Percentiles rank a stretch among this genome's conserved stretches.
These are phyloP conservation scores for Poa pratensis DNA, from an alignment of 176 grass and related monocot genomes.

Conservation along the genomic window DNA sequence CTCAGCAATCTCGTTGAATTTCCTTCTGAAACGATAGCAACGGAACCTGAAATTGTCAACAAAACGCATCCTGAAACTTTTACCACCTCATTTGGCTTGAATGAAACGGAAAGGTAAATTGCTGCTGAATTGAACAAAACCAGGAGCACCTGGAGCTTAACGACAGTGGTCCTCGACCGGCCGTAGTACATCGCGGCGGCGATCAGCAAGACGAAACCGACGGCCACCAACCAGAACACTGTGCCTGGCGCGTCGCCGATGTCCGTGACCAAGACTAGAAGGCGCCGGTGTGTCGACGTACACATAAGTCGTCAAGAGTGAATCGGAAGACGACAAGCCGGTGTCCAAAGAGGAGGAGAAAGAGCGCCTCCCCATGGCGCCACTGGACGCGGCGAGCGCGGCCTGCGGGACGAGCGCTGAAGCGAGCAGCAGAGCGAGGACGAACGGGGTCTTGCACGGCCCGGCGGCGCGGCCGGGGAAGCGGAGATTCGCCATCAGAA, in stretches of 20 bases:
- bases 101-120: neutral
- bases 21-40: conserved; percentile 41
- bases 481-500: neutral
- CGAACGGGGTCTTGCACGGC: neutral
- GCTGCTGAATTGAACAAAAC: neutral
- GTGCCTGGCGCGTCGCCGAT: neutral
- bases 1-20: conserved; percentile 40
- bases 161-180: conserved; percentile 28
- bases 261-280: neutral
- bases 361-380: conserved; percentile 47
- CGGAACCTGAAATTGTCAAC: too few relatives aligned
- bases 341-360: neutral
- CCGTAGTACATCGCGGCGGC: neutral
- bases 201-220: conserved; percentile 7
- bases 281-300: conserved; percentile 33
- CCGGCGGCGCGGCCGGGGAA: neutral
- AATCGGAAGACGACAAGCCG: neutral
- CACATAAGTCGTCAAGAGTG: conserved; percentile 8
- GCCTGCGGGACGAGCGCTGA: neutral
- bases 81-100: neutral
- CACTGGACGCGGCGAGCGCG: conserved; percentile 37
- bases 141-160: conserved; percentile 40
- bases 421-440: conserved; percentile 27
- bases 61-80: neutral
- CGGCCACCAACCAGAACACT: too few relatives aligned